These are phyloP conservation scores for Pterulicium gracile DNA, from an alignment of 1,284 basidiomycete genomes.

Conservation along the genomic window DNA sequence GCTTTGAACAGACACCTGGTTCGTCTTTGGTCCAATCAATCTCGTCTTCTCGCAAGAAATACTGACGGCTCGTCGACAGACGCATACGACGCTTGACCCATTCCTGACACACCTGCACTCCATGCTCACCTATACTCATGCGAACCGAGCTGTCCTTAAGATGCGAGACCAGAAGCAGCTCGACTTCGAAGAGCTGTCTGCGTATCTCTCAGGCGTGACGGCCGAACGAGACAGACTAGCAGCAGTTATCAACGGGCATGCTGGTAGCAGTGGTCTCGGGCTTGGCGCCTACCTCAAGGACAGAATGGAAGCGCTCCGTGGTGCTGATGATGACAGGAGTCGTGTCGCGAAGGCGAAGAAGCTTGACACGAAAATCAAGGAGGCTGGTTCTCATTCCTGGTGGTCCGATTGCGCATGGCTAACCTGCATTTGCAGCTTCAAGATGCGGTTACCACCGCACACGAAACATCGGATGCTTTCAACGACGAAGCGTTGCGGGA, in stretches of 20 bases:
- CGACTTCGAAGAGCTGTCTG: conserved; percentile 95
- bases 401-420: no score
- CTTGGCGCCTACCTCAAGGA: conserved; percentile 91
- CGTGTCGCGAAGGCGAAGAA: conserved; percentile 90
- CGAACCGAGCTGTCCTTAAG: conserved; percentile 86
- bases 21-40: conserved; percentile 16
- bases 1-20: conserved; percentile 76
- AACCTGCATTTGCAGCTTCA: conserved; percentile 63
- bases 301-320: conserved; percentile 82
- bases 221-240: conserved; percentile 87
- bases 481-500: conserved; percentile 90
- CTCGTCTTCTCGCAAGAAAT: conserved; percentile 5
- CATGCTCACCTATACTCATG: conserved; percentile 78
- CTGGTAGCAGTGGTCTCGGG: conserved; percentile 73
- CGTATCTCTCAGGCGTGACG: conserved; percentile 87
- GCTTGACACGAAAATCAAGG: conserved; percentile 88
- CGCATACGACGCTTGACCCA: conserved; percentile 78
- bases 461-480: conserved; percentile 93
- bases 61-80: conserved; percentile 40
- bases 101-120: conserved; percentile 87
- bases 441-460: conserved; percentile 90
- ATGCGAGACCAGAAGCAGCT: conserved; percentile 97
- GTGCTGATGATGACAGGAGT: conserved; percentile 88
- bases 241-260: conserved; percentile 73
- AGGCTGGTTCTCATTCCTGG: conserved; percentile 44